A percentile compares a stretch with the other conserved stretches of the same genome.
phyloP scores from a whole-genome alignment of 2,329 filamentous ascomycete species.

The Colletotrichum salicis region DNA sequence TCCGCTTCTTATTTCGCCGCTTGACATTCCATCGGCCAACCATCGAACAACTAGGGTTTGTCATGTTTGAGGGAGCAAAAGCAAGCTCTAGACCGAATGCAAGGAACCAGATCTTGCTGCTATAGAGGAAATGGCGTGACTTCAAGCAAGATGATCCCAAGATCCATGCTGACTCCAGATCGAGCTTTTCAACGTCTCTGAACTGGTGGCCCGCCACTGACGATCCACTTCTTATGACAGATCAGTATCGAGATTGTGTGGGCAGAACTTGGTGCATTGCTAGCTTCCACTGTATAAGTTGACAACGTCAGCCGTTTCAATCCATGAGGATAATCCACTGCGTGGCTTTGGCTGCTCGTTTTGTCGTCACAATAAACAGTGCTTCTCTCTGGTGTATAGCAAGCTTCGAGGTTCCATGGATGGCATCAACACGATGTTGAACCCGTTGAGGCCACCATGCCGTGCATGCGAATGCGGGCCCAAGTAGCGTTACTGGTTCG shows the following conservation, averaged over 20 bases:
- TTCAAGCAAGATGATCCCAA: background rate
- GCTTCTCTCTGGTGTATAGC: background rate
- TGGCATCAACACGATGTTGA: background rate
- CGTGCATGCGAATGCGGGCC: background rate
- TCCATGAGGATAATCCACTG: background rate
- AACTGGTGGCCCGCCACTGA: background rate
- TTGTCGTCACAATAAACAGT: background rate
- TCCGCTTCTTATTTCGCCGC: background rate
- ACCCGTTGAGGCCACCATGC: background rate
- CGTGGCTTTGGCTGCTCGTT: background rate
- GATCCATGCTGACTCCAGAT: conserved; percentile 4
- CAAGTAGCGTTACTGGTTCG: background rate
- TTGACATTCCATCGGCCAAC: background rate
- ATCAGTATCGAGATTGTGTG: background rate
- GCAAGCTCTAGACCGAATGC: conserved; percentile 2
- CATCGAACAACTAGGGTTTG: background rate
- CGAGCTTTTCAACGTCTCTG: background rate
- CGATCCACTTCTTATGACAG: conserved; percentile 5
- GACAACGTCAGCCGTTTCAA: background rate
- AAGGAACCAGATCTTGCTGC: conserved; percentile 15
- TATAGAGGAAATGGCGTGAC: conserved; percentile 12
- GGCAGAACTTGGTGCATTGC: background rate
- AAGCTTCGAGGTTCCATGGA: background rate
- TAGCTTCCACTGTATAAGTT: background rate
- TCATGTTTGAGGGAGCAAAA: background rate